Evolutionary conservation across 169 alveolate genomes (phyloP).

Genomic region (Cryptosporidium sp.): DNA sequence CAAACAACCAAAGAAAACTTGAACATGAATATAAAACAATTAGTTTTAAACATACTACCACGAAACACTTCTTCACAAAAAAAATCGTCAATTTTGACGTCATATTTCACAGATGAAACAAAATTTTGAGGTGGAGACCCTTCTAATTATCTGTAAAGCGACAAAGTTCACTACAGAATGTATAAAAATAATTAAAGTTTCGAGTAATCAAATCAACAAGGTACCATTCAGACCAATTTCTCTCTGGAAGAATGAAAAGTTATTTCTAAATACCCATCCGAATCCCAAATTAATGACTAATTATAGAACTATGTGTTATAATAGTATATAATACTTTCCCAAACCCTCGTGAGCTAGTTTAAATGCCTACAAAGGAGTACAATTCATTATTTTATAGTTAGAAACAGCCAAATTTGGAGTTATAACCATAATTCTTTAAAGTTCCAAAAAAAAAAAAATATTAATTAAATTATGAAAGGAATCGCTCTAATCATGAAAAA

Average conservation of each 20-base stretch:
- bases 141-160: not conserved
- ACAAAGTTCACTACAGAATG: not conserved
- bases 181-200: not conserved
- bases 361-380: not conserved
- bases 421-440: not conserved
- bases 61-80: not conserved
- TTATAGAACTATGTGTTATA: not conserved
- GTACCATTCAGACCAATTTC: not conserved
- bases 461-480: not conserved
- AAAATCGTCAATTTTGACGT: not conserved
- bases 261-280: slow-evolving; percentile 5
- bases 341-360: not conserved
- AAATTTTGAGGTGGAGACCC: not conserved
- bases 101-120: not conserved
- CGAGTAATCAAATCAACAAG: not conserved
- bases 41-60: slow-evolving; percentile 17
- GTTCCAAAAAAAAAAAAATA: not conserved
- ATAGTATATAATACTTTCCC: not conserved
- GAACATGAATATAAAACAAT: slow-evolving; percentile 1
- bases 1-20: not conserved
- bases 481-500: not conserved
- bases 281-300: not conserved
- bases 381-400: not conserved
- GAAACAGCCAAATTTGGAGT: not conserved
- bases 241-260: not conserved